Evolutionary conservation across 1,284 basidiomycete genomes (phyloP).

Genomic region (Fomes fomentarius): DNA sequence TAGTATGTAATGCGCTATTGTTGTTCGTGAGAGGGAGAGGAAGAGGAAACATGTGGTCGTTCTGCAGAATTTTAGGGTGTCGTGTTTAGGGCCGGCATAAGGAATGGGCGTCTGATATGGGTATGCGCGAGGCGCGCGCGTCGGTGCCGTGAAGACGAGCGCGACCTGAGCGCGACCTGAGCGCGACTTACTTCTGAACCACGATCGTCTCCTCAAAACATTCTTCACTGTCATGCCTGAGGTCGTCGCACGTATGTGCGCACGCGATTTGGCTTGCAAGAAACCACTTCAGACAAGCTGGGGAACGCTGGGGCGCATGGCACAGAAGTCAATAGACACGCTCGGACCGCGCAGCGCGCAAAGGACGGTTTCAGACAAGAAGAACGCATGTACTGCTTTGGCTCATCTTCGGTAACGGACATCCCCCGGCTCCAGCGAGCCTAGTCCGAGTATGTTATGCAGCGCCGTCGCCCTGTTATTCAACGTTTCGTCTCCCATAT

Average conservation of each 20-base stretch:
- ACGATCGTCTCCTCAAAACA: neutral
- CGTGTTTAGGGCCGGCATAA: neutral
- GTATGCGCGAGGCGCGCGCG: neutral
- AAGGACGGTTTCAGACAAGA: conserved; percentile 1
- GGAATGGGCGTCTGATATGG: neutral
- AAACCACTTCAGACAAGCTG: neutral
- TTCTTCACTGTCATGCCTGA: neutral
- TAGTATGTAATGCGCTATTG: no score
- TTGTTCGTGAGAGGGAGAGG: neutral
- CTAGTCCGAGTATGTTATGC: neutral
- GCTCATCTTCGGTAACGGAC: neutral
- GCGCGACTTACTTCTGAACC: no score
- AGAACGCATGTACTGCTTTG: neutral
- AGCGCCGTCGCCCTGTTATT: neutral
- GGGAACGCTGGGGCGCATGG: neutral
- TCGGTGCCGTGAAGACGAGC: no score
- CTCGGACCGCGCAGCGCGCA: conserved; percentile 1
- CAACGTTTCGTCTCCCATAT: neutral
- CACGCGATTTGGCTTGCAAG: neutral
- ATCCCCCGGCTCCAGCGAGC: neutral
- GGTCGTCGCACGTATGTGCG: neutral
- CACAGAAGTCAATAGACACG: neutral
- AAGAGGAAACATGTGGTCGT: neutral
- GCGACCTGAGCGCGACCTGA: no score
- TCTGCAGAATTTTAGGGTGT: neutral